Evolutionary conservation across 202 grass and related monocot species (phyloP).

Genomic region (Brachypodium distachyon): DNA sequence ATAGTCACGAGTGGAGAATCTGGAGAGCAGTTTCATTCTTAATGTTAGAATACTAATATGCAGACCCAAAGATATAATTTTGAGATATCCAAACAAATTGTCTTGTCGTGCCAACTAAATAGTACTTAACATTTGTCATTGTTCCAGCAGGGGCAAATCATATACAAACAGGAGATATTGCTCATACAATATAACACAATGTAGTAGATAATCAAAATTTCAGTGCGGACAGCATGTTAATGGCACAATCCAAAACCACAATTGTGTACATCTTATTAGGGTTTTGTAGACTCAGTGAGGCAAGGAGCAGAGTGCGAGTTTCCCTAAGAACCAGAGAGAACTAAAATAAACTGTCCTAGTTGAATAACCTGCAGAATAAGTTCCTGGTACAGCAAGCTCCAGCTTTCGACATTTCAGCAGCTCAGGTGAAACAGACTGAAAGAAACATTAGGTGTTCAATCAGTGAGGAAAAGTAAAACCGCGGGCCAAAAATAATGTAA

Average conservation of each 20-base stretch:
- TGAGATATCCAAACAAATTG: background rate
- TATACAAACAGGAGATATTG: background rate
- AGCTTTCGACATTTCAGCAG: slow-evolving; percentile 88
- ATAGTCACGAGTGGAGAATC: slow-evolving; percentile 86
- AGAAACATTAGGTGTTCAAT: slow-evolving; percentile 11
- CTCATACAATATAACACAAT: background rate
- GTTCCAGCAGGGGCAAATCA: background rate
- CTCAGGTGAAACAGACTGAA: slow-evolving; percentile 96
- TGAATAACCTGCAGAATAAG: slow-evolving; percentile 70
- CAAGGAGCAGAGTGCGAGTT: background rate
- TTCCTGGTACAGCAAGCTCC: slow-evolving; percentile 97
- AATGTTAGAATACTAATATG: slow-evolving; percentile 9
- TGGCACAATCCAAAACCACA: background rate
- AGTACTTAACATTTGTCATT: background rate
- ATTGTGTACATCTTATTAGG: background rate
- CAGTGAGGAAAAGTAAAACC: slow-evolving; percentile 19
- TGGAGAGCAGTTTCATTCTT: slow-evolving; percentile 28
- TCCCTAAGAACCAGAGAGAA: background rate
- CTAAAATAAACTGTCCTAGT: slow-evolving; percentile 5
- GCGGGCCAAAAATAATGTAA: background rate
- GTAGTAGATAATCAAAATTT: background rate
- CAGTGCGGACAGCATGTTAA: background rate
- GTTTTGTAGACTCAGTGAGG: background rate
- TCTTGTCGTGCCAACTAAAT: background rate
- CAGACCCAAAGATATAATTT: background rate